Conservation (phyloP, 257 asterid genomes). For the Verbascum thapsus region DNA sequence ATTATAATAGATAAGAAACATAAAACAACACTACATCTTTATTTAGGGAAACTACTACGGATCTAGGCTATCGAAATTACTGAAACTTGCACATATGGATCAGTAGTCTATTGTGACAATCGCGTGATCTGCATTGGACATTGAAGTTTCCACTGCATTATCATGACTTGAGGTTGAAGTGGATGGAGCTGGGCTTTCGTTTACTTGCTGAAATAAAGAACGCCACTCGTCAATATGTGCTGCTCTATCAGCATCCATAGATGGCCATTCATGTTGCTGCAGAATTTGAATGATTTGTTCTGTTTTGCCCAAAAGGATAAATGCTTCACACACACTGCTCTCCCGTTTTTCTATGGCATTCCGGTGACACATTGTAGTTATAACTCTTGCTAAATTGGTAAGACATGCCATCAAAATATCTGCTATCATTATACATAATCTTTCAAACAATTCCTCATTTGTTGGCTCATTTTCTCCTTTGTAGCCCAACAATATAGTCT, state of each 20-base stretch:
- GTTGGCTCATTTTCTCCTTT: background rate
- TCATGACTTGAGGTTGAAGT: background rate
- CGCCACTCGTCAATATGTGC: constrained; percentile 35
- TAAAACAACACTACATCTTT: no score
- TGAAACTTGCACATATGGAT: background rate
- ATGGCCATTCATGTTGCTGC: constrained; percentile 22
- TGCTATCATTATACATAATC: constrained; percentile 29
- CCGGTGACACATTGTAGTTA: constrained; percentile 28
- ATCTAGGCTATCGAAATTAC: no score
- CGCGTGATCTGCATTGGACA: background rate
- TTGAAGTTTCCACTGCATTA: background rate
- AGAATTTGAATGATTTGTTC: constrained; percentile 34
- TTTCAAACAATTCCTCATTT: constrained; percentile 26
- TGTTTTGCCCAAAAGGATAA: constrained; percentile 31
- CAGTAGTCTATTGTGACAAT: background rate
- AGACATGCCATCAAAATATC: constrained; percentile 43
- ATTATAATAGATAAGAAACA: no score
- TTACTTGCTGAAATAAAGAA: background rate
- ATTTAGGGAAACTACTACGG: no score
- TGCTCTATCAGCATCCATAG: constrained; percentile 11
- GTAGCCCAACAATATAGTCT: constrained; percentile 19
- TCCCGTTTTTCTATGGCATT: constrained; percentile 30
- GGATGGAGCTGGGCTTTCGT: background rate
- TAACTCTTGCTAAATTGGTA: constrained; percentile 30
- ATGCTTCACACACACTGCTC: constrained; percentile 27